These are phyloP conservation scores for Novymonas esmeraldas DNA, from an alignment of 208 protist genomes.

Conservation along the genomic window DNA sequence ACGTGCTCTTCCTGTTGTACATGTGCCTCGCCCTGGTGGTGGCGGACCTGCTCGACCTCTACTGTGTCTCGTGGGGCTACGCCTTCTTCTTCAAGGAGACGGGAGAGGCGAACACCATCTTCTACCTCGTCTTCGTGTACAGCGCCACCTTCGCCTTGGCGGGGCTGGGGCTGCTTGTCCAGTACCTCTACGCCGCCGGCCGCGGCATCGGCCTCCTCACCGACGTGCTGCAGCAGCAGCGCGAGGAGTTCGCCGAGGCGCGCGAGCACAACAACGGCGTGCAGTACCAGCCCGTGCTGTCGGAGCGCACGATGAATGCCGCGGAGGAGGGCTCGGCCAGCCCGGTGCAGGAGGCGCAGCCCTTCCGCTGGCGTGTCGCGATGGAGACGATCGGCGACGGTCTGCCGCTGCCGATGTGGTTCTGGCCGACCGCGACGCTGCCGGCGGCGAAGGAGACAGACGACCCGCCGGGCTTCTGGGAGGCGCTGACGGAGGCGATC, in stretches of 20 bases:
- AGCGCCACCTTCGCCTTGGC: constrained; percentile 12
- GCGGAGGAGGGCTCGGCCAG: constrained; percentile 16
- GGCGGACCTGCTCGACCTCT: constrained; percentile 22
- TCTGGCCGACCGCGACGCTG: constrained; percentile 39
- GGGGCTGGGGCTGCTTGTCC: background rate
- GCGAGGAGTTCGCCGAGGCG: constrained; percentile 6
- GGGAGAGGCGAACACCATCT: constrained; percentile 21
- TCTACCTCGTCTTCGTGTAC: constrained; percentile 37
- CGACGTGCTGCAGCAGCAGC: constrained; percentile 19
- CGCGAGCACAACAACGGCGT: constrained; percentile 24
- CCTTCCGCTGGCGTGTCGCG: constrained; percentile 23
- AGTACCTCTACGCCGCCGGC: constrained; percentile 27
- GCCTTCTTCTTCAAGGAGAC: constrained; percentile 28
- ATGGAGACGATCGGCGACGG: constrained; percentile 31
- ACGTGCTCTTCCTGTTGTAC: constrained; percentile 66
- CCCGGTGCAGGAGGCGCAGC: constrained; percentile 12
- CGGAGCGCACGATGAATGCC: background rate
- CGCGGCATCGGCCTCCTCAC: constrained; percentile 26
- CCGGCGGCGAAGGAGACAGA: constrained; percentile 26
- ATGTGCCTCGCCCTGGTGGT: constrained; percentile 21
- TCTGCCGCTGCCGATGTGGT: constrained; percentile 28
- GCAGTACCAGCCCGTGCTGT: constrained; percentile 24
- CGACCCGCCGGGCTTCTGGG: constrained; percentile 53
- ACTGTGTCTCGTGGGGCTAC: constrained; percentile 29
- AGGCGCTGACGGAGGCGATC: constrained; percentile 31